phyloP scores from a whole-genome alignment of 1,284 basidiomycete species.

The Marasmius sp. region DNA sequence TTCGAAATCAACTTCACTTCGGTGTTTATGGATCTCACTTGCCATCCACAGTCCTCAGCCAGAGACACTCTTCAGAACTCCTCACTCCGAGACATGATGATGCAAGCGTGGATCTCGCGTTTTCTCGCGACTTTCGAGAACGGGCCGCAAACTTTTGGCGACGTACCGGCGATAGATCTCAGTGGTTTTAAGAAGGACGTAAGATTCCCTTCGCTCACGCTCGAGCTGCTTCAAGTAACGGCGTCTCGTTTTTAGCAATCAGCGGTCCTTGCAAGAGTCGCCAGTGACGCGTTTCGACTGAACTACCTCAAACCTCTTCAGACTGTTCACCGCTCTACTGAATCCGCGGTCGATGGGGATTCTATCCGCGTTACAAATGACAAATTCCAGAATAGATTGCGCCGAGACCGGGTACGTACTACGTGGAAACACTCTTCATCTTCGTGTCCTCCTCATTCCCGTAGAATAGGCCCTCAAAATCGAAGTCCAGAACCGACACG shows the following conservation, averaged over 20 bases:
- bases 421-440: not conserved
- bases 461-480: not conserved
- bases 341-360: constrained; percentile 21
- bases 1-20: constrained; percentile 39
- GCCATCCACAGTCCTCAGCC: constrained; percentile 18
- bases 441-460: constrained; percentile 8
- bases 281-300: constrained; percentile 46
- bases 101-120: constrained; percentile 56
- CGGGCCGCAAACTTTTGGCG: constrained; percentile 33
- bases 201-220: not conserved
- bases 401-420: constrained; percentile 21
- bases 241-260: not conserved
- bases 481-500: not conserved
- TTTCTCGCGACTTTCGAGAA: constrained; percentile 37
- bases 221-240: not conserved
- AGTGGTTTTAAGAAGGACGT: constrained; percentile 36
- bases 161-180: constrained; percentile 43
- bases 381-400: constrained; percentile 45
- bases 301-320: constrained; percentile 44
- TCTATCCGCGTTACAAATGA: constrained; percentile 29
- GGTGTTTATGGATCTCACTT: constrained; percentile 40
- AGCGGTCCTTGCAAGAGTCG: constrained; percentile 46
- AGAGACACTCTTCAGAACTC: constrained; percentile 22
- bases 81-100: constrained; percentile 36
- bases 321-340: constrained; percentile 31